Base-by-base conservation (phyloP, 2,329 filamentous ascomycete species). In the Sordariomycetes sp. region DNA sequence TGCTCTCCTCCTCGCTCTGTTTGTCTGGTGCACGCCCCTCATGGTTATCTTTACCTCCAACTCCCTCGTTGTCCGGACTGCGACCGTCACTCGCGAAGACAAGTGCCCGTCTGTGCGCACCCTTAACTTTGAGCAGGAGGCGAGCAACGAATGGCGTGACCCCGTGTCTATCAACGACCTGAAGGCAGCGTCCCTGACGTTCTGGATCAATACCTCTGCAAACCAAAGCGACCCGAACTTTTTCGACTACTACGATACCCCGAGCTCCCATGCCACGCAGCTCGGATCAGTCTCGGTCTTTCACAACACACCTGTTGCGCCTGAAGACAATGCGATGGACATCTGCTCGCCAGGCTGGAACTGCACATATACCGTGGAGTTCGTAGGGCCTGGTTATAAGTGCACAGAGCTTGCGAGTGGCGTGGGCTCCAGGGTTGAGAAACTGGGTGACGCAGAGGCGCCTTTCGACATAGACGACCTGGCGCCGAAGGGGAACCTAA, bases 11-110 rank as follows among this genome's bases (percentile, higher is more conserved):
- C 64, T 73, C 50, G 71, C 71, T 24, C 34, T 67, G 11, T 67
- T 68, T 35, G 63, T 71, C 18, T 73, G 71, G 69, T 69, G 64
- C n/a, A 71, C 70, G 11, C 71, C 71, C 0, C 59, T 73, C 7
- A 64, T 72, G 4, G 70, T 72, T 3, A 71, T 73, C 32, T 68
- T 77, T 50, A 70, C 71, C 3, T 69, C 71, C 18, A 70, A 70
- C 53, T 69, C 71, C 4, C 64, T 73, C 7, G 64, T 64, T 0
- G 73, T 76, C 5, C 63, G 64, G 32, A 57, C 64, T 7, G 61
- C 57, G 34, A 56, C 62, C 5, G 60, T 55, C 18, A 54, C 7
- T 59, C 69, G 55, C 66, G 46, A n/a, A n/a, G n/a, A n/a, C n/a
- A n/a, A n/a, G 18, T 73, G 71, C 32, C 64, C 62, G 2, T 62